A percentile compares a stretch with the other conserved stretches of the same genome.
Evolutionary conservation across 305 asterid species (phyloP).

Genomic region (Solanum hybrid): DNA sequence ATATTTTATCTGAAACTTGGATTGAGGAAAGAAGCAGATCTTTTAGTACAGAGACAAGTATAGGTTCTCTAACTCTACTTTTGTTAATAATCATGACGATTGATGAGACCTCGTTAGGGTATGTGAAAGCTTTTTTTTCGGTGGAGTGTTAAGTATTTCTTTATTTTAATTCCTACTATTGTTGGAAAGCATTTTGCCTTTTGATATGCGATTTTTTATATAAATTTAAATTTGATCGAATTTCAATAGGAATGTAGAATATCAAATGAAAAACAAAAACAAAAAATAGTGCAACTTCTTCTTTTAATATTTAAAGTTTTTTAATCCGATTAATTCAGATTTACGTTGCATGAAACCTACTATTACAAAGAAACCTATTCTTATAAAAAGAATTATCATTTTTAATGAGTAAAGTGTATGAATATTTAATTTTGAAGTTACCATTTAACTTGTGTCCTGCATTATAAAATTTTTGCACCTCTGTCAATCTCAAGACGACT

Average conservation of each 20-base stretch:
- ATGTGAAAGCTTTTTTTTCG: not conserved
- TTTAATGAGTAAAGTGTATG: not conserved
- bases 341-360: not conserved
- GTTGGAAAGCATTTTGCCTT: not conserved
- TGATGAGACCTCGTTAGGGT: not conserved
- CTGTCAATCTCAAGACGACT: not conserved
- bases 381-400: not conserved
- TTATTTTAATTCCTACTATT: not conserved
- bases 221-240: too few species aligned
- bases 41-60: not conserved
- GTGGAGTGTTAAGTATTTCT: fast-evolving
- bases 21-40: not conserved
- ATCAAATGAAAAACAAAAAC: fast-evolving
- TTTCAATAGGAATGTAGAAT: not conserved
- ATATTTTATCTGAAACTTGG: not conserved
- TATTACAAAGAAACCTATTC: fast-evolving
- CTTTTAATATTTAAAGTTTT: not conserved
- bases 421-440: not conserved
- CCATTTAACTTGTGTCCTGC: not conserved
- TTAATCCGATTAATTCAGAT: not conserved
- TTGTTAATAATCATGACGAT: not conserved
- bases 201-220: fast-evolving
- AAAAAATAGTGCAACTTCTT: not conserved
- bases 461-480: not conserved
- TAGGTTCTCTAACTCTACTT: not conserved